Conservation (phyloP, 352 stramenopile genomes). For the Globisporangium spinosum region DNA sequence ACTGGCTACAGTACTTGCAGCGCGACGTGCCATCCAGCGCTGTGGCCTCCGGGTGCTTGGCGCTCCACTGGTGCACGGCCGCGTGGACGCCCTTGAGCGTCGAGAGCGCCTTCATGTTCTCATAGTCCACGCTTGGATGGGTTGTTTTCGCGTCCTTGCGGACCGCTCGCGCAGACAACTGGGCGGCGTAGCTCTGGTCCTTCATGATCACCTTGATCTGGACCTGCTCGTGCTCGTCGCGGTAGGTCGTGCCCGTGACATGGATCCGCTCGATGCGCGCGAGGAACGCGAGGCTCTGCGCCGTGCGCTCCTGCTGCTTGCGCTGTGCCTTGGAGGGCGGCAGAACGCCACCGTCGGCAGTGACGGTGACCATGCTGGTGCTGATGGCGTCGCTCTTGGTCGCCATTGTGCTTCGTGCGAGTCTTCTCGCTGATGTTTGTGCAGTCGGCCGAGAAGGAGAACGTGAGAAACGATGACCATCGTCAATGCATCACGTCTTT, state of each 20-base stretch:
- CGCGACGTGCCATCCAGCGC: conserved; percentile 4
- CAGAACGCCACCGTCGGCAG: not conserved
- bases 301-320: conserved; percentile 14
- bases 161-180: conserved; percentile 4
- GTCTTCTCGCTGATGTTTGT: not conserved
- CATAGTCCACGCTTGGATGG: conserved; percentile 9
- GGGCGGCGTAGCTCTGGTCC: not conserved
- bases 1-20: conserved; percentile 18
- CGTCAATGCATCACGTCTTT: not conserved
- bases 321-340: conserved; percentile 7
- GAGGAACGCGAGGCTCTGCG: conserved; percentile 16
- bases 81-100: conserved; percentile 14
- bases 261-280: conserved; percentile 10
- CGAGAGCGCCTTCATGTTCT: conserved; percentile 15
- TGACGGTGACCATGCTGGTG: not conserved
- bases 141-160: conserved; percentile 12
- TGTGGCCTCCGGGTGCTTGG: not conserved
- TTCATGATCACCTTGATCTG: conserved; percentile 17
- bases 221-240: conserved; percentile 17
- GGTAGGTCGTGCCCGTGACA: conserved; percentile 9
- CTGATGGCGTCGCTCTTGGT: conserved; percentile 1
- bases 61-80: conserved; percentile 16
- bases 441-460: not conserved
- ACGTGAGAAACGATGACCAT: not conserved
- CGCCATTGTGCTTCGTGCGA: not conserved